Conservation (phyloP, 306 rosid species). For the Astragalus membranaceus region DNA sequence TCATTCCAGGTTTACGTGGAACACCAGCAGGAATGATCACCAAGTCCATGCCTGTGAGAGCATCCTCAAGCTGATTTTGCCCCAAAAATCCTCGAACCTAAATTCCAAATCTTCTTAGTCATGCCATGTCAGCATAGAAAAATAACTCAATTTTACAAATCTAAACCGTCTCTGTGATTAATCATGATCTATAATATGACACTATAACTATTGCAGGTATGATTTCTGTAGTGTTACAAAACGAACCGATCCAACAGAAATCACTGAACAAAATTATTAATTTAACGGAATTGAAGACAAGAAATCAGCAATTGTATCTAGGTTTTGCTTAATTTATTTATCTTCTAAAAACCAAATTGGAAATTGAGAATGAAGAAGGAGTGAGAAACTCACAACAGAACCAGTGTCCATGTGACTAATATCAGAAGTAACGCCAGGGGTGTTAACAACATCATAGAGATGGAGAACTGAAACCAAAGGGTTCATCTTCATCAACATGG, state of each 20-base stretch:
- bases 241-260: background rate
- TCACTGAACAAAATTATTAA: background rate
- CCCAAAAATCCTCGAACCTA: conserved; percentile 89
- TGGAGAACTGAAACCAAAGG: conserved; percentile 86
- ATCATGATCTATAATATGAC: background rate
- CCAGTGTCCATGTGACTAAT: conserved; percentile 89
- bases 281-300: background rate
- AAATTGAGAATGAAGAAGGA: background rate
- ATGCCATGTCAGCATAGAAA: background rate
- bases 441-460: conserved; percentile 83
- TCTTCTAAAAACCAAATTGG: background rate
- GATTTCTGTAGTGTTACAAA: background rate
- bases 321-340: background rate
- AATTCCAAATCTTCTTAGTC: background rate
- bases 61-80: conserved; percentile 77
- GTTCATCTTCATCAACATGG: conserved; percentile 85
- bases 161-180: too few relatives aligned
- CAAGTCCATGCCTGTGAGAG: conserved; percentile 82
- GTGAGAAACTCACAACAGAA: conserved; percentile 57
- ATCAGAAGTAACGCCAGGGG: conserved; percentile 93
- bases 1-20: conserved; percentile 97
- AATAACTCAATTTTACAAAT: background rate
- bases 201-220: background rate
- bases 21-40: conserved; percentile 88
- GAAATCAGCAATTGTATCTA: background rate